These are phyloP conservation scores for Myrmaecium sp. DNA, from an alignment of 2,329 filamentous ascomycete species.

Conservation along the genomic window DNA sequence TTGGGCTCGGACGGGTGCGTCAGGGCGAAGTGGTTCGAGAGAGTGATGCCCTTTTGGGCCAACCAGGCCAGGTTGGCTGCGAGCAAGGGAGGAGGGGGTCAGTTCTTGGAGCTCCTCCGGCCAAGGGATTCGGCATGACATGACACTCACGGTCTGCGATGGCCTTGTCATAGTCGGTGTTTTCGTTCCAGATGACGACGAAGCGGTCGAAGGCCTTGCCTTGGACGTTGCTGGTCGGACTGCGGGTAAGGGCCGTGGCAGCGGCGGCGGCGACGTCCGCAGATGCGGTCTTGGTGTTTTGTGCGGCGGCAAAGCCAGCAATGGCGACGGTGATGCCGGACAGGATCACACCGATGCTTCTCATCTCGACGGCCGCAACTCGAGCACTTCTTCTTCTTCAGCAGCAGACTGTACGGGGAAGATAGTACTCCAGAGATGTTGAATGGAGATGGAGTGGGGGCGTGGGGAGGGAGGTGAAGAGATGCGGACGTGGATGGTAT, in stretches of 20 bases:
- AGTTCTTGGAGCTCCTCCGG: conserved; percentile 6
- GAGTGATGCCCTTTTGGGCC: conserved; percentile 43
- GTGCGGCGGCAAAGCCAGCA: conserved; percentile 12
- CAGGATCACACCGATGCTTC: no score
- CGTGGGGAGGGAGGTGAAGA: no score
- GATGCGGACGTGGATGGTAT: no score
- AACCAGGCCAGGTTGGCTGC: conserved; percentile 38
- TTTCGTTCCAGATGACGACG: conserved; percentile 62
- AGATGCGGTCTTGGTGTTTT: conserved; percentile 33
- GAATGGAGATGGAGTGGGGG: no score
- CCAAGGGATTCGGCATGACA: not conserved
- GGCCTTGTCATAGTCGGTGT: conserved; percentile 51
- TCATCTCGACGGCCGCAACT: no score
- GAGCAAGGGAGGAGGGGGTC: conserved; percentile 7
- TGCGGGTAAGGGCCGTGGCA: conserved; percentile 43
- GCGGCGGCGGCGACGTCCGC: conserved; percentile 36
- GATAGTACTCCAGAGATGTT: no score
- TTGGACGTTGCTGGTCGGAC: conserved; percentile 45
- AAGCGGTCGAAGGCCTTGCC: conserved; percentile 59
- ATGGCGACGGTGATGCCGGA: no score
- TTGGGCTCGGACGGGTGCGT: conserved; percentile 65
- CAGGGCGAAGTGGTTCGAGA: conserved; percentile 38
- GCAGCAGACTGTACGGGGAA: no score
- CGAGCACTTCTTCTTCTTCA: no score
- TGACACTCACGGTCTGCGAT: conserved; percentile 40